Evolutionary conservation across 2,329 filamentous ascomycete species (phyloP).

Genomic region (Cephalotrichum gorgonifer): DNA sequence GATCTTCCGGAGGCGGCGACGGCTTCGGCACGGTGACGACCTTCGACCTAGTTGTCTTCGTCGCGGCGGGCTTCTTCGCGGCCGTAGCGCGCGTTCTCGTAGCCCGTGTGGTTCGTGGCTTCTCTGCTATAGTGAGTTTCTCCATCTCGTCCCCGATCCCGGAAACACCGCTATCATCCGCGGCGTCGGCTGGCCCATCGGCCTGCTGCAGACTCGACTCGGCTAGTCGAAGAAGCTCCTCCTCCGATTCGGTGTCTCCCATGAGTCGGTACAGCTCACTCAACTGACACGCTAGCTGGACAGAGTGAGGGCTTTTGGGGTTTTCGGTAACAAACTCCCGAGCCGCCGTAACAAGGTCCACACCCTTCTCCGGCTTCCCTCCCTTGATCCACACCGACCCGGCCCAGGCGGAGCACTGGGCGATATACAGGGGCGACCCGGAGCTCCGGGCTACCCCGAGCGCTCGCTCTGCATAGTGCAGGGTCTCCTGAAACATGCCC

Average conservation of each 20-base stretch:
- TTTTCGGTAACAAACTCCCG: slow-evolving; percentile 30
- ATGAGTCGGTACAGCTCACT: slow-evolving; percentile 44
- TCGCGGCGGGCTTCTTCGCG: slow-evolving; percentile 8
- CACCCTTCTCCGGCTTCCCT: slow-evolving; percentile 48
- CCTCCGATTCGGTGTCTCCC: slow-evolving; percentile 31
- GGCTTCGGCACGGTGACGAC: slow-evolving; percentile 13
- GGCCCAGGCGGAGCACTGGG: slow-evolving; percentile 43
- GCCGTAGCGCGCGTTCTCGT: slow-evolving; percentile 13
- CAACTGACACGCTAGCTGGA: slow-evolving; percentile 39
- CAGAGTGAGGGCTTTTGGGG: slow-evolving; percentile 6
- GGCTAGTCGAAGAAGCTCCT: slow-evolving; percentile 33
- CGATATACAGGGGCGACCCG: slow-evolving; percentile 46
- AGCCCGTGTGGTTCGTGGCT: slow-evolving; percentile 2
- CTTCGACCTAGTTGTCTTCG: slow-evolving; percentile 10
- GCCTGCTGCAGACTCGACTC: slow-evolving; percentile 31
- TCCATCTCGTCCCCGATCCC: slow-evolving; percentile 27
- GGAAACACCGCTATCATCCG: slow-evolving; percentile 2
- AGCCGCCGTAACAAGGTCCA: slow-evolving; percentile 42
- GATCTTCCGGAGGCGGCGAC: slow-evolving; percentile 4
- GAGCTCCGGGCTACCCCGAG: slow-evolving; percentile 64
- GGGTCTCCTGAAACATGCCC: slow-evolving; percentile 77
- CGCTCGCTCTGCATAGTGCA: slow-evolving; percentile 81
- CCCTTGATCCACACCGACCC: slow-evolving; percentile 46
- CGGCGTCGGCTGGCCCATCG: background rate
- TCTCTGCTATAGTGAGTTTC: slow-evolving; percentile 19